Evolutionary conservation across 1,139 yeast species (phyloP).

Genomic region (Wickerhamomyces sp.): DNA sequence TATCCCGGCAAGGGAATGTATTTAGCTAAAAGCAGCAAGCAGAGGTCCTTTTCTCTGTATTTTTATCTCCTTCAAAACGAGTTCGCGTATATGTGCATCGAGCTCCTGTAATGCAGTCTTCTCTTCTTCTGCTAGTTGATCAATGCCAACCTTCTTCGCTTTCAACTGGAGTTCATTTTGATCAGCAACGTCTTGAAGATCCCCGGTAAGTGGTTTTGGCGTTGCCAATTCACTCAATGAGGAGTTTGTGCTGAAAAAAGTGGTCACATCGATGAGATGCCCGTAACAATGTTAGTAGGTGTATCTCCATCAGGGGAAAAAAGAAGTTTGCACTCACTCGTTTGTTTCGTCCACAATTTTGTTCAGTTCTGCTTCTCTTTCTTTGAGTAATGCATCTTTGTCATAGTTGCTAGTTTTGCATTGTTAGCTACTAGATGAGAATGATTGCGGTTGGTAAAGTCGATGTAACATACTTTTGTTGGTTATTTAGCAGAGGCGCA

Average conservation of each 20-base stretch:
- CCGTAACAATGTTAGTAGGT: slow-evolving; percentile 4
- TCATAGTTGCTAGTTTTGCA: slow-evolving; percentile 17
- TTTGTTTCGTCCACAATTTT: slow-evolving; percentile 35
- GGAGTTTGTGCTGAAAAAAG: slow-evolving; percentile 15
- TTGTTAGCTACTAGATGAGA: not conserved
- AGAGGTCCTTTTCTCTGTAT: slow-evolving; percentile 15
- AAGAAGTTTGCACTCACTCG: slow-evolving; percentile 23
- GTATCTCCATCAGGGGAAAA: not conserved
- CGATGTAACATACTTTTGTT: slow-evolving; percentile 14
- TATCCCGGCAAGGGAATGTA: not conserved
- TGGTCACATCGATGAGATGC: slow-evolving; percentile 20
- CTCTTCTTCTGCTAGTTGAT: slow-evolving; percentile 7
- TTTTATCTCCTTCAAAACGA: slow-evolving; percentile 8
- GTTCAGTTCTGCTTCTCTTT: slow-evolving; percentile 31
- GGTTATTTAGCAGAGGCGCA: slow-evolving; percentile 24
- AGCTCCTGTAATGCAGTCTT: slow-evolving; percentile 1
- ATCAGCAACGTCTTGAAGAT: slow-evolving; percentile 6
- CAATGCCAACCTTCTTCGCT: slow-evolving; percentile 4
- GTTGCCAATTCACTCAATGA: slow-evolving; percentile 8
- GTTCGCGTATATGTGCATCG: slow-evolving; percentile 7
- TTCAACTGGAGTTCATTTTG: slow-evolving; percentile 7
- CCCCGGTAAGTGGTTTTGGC: slow-evolving; percentile 9
- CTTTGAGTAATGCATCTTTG: slow-evolving; percentile 26
- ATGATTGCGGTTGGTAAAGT: not conserved
- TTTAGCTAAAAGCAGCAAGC: slow-evolving; percentile 13